Conservation (phyloP, 495 filamentous ascomycete species). For the Rostrohypoxylon terebratum region DNA sequence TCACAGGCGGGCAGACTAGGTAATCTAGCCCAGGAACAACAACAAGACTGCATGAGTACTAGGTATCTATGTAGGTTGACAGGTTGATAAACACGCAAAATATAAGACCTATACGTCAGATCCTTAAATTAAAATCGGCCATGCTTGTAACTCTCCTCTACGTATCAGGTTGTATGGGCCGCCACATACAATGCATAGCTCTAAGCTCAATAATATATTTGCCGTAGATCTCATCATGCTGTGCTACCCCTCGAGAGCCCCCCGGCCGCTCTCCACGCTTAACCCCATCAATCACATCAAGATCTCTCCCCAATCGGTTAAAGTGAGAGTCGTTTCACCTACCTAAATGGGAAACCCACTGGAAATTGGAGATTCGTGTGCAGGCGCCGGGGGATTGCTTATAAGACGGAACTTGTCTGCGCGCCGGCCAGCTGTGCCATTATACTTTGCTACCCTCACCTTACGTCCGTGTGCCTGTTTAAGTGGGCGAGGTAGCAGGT, state of each 20-base stretch:
- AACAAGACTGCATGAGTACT: background rate
- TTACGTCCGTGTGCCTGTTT: constrained; percentile 5
- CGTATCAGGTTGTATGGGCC: too few relatives aligned
- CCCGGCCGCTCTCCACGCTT: constrained; percentile 20
- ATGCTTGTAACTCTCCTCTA: constrained; percentile 12
- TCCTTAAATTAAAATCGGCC: constrained; percentile 21
- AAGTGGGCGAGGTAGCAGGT: constrained; percentile 24
- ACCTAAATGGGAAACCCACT: constrained; percentile 36
- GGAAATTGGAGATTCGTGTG: constrained; percentile 29
- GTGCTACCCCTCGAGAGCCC: constrained; percentile 14
- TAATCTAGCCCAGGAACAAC: constrained; percentile 16
- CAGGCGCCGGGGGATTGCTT: constrained; percentile 20
- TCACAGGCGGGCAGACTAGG: constrained; percentile 1
- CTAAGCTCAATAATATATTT: constrained; percentile 12
- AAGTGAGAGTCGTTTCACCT: constrained; percentile 41
- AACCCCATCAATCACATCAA: constrained; percentile 18
- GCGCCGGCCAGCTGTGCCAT: background rate
- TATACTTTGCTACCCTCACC: constrained; percentile 7
- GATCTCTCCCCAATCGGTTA: constrained; percentile 36
- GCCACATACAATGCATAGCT: constrained; percentile 27
- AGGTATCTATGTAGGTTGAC: too few relatives aligned
- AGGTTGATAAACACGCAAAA: constrained; percentile 11
- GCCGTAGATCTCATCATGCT: constrained; percentile 37
- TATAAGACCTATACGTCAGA: constrained; percentile 23
- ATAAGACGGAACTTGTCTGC: constrained; percentile 20